A percentile compares a stretch with the other conserved stretches of the same genome.
Evolutionary conservation across 768 basidiomycete genomes (phyloP).

Genomic region (Atractiella rhizophila): DNA sequence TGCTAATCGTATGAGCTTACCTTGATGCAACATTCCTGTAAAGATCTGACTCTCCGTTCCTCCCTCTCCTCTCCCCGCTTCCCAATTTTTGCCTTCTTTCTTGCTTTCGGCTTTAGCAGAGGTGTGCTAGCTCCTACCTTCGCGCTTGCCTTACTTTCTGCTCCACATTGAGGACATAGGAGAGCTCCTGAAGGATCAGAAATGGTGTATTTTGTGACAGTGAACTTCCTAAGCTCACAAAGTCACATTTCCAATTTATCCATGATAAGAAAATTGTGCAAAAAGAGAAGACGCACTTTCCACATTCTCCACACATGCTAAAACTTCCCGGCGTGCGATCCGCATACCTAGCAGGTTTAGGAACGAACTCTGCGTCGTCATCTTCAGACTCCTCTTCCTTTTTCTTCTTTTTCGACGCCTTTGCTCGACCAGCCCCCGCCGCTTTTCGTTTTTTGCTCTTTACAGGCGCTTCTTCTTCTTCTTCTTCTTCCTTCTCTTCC

Average conservation of each 20-base stretch:
- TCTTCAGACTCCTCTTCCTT: slow-evolving; percentile 23
- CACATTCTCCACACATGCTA: slow-evolving; percentile 53
- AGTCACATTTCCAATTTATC: background rate
- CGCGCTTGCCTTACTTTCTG: too few relatives aligned
- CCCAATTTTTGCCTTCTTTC: slow-evolving; percentile 47
- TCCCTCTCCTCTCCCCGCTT: slow-evolving; percentile 40
- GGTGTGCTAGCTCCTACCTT: too few relatives aligned
- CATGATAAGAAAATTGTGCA: background rate
- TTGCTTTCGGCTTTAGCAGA: slow-evolving; percentile 25
- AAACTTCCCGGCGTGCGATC: slow-evolving; percentile 34
- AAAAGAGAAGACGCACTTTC: slow-evolving; percentile 33
- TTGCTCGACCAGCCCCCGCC: slow-evolving; percentile 32
- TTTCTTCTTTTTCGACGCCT: slow-evolving; percentile 25
- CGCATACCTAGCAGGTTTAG: slow-evolving; percentile 18
- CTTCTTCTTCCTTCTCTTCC: background rate
- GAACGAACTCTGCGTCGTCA: slow-evolving; percentile 34
- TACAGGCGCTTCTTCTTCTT: background rate
- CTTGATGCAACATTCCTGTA: slow-evolving; percentile 58
- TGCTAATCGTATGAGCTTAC: slow-evolving; percentile 23
- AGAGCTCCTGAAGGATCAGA: slow-evolving; percentile 38
- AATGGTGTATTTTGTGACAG: slow-evolving; percentile 2
- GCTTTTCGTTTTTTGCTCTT: slow-evolving; percentile 24
- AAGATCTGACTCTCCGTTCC: slow-evolving; percentile 35
- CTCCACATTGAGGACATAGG: slow-evolving; percentile 47
- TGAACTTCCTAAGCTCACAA: background rate